phyloP scores from a whole-genome alignment of 805 yeast genomes.

The Tanozyma kutaoensis region DNA sequence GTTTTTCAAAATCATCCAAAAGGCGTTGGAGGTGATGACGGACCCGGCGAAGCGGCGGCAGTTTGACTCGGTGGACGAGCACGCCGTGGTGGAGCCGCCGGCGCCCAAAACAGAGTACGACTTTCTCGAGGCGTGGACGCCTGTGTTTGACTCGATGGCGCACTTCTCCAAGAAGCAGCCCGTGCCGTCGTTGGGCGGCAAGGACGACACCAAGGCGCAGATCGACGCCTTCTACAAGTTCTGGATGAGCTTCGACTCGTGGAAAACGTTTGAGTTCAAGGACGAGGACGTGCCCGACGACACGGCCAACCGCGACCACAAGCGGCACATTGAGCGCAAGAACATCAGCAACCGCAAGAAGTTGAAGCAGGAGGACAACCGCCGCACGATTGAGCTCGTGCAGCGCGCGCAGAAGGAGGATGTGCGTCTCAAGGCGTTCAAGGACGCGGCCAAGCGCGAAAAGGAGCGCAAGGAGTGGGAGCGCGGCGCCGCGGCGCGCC shows the following conservation, averaged over 20 bases:
- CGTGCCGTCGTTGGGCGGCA: conserved; percentile 68
- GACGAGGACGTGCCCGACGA: conserved; percentile 99
- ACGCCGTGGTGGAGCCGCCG: conserved; percentile 79
- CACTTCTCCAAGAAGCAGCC: conserved; percentile 90
- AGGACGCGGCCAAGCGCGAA: conserved; percentile 88
- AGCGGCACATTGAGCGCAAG: conserved; percentile 96
- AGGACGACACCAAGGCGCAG: conserved; percentile 56
- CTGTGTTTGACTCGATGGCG: conserved; percentile 80
- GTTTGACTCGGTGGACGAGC: conserved; percentile 88
- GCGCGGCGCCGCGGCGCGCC: conserved; percentile 92
- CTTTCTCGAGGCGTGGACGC: conserved; percentile 86
- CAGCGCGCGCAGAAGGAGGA: conserved; percentile 84
- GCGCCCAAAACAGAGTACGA: conserved; percentile 52
- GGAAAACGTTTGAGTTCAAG: conserved; percentile 96
- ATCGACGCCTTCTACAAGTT: conserved; percentile 83
- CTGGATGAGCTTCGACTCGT: conserved; percentile 91
- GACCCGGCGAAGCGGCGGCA: conserved; percentile 83
- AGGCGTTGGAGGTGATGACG: conserved; percentile 82
- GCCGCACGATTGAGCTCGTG: conserved; percentile 72
- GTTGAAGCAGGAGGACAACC: conserved; percentile 95
- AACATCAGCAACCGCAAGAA: conserved; percentile 93
- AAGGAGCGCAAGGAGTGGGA: conserved; percentile 96
- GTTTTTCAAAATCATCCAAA: conserved; percentile 95
- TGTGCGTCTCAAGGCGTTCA: conserved; percentile 89
- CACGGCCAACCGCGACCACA: conserved; percentile 97